Percentiles rank a stretch among this genome's conserved stretches.
phyloP scores from a whole-genome alignment of 1,139 yeast species.

The Blastobotrys malaysiensis region DNA sequence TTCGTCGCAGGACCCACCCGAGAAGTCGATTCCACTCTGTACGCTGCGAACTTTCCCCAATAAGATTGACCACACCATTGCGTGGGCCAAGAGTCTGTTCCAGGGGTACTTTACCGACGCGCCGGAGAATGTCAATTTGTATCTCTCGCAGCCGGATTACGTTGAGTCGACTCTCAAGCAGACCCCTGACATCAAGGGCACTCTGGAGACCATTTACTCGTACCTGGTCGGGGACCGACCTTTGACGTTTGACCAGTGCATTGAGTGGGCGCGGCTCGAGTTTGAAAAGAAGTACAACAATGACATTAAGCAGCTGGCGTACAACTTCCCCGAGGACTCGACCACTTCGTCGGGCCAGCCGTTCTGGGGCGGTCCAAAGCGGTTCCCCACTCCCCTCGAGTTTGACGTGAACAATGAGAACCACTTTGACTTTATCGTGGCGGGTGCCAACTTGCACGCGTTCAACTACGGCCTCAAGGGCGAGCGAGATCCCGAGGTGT shows the following conservation, averaged over 20 bases:
- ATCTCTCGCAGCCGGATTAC: constrained; percentile 86
- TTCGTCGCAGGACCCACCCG: constrained; percentile 97
- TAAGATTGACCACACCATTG: constrained; percentile 96
- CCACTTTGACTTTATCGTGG: constrained; percentile 77
- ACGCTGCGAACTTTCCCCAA: constrained; percentile 96
- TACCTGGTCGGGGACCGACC: constrained; percentile 75
- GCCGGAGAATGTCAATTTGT: constrained; percentile 88
- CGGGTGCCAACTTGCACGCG: constrained; percentile 90
- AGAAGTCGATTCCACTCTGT: constrained; percentile 93
- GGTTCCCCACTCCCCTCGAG: constrained; percentile 81
- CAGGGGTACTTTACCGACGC: constrained; percentile 90
- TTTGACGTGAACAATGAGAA: constrained; percentile 72
- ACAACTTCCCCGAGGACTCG: constrained; percentile 92
- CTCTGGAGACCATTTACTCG: constrained; percentile 68
- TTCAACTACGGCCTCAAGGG: constrained; percentile 75
- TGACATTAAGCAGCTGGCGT: constrained; percentile 83
- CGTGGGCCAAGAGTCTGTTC: constrained; percentile 96
- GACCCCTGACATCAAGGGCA: constrained; percentile 84
- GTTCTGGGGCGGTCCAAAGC: constrained; percentile 97
- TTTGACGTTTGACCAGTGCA: constrained; percentile 84
- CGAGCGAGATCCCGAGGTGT: constrained; percentile 40
- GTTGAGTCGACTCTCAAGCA: constrained; percentile 88
- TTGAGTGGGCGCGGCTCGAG: constrained; percentile 88
- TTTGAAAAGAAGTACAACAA: constrained; percentile 80
- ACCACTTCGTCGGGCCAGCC: constrained; percentile 86